Percentiles rank a stretch among this genome's conserved stretches.
Conservation (phyloP, 2,329 filamentous ascomycete genomes). For the Ophiosphaerella korrae region DNA sequence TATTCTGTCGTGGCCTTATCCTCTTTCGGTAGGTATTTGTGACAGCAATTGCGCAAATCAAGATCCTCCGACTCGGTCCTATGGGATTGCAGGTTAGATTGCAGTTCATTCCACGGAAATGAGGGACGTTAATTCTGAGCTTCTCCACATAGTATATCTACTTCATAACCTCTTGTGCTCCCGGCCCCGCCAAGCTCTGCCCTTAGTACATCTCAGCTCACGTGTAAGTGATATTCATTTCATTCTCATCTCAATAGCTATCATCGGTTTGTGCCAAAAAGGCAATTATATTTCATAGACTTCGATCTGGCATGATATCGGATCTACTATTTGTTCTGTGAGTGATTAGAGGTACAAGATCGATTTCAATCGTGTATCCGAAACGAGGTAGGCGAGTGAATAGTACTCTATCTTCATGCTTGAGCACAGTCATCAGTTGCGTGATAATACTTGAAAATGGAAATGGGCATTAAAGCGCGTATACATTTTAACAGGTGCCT, state of each 20-base stretch:
- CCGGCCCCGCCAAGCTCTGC: constrained; percentile 3
- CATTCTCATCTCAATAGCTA: constrained; percentile 1
- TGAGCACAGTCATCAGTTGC: neutral
- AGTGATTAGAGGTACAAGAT: neutral
- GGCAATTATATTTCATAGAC: constrained; percentile 13
- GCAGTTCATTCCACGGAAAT: neutral
- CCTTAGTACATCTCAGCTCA: constrained; percentile 6
- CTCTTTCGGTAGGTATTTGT: neutral
- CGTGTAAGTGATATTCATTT: constrained; percentile 4
- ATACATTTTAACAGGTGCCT: no score
- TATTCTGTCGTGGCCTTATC: neutral
- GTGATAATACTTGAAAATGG: constrained; percentile 2
- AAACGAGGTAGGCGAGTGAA: constrained; percentile 16
- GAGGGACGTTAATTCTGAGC: constrained; percentile 6
- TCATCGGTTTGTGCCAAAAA: constrained; percentile 17
- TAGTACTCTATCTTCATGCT: constrained; percentile 5
- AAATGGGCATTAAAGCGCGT: no score
- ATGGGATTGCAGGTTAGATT: no score
- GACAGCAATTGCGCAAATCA: no score
- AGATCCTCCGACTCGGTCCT: no score
- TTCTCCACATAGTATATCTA: constrained; percentile 10
- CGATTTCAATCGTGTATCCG: constrained; percentile 13
- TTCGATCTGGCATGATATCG: constrained; percentile 5
- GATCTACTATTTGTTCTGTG: neutral
- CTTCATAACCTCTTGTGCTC: neutral